These are phyloP conservation scores for Myxozyma lipomycoides DNA, from an alignment of 805 yeast species.

Conservation along the genomic window DNA sequence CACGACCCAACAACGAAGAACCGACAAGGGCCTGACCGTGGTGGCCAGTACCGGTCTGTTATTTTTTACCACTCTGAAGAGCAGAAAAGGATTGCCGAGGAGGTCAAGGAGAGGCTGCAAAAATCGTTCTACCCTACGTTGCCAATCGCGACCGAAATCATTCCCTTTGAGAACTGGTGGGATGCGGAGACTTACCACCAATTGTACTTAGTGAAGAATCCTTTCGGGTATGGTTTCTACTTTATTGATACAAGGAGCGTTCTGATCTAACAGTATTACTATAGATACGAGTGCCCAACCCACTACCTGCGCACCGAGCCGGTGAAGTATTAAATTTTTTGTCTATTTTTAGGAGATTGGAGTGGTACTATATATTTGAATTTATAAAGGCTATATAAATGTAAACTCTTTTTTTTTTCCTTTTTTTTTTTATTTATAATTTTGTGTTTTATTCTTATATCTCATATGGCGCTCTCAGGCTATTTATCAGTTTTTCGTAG, in stretches of 20 bases:
- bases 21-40: slow-evolving; percentile 81
- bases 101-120: slow-evolving; percentile 54
- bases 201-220: slow-evolving; percentile 70
- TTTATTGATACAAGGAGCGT: not conserved
- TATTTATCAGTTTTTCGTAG: slow-evolving; percentile 1
- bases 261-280: not conserved
- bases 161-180: slow-evolving; percentile 64
- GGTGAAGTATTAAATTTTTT: not conserved
- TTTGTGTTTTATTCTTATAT: not conserved
- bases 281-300: slow-evolving; percentile 72
- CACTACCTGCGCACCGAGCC: slow-evolving; percentile 66
- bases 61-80: slow-evolving; percentile 59
- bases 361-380: not conserved
- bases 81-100: slow-evolving; percentile 46
- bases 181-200: slow-evolving; percentile 98
- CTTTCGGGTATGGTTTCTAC: slow-evolving; percentile 52
- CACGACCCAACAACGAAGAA: slow-evolving; percentile 90
- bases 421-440: no score
- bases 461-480: no score
- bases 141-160: slow-evolving; percentile 64
- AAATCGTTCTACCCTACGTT: slow-evolving; percentile 68
- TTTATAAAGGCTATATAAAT: not conserved
- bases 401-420: not conserved
- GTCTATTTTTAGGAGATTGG: no score
- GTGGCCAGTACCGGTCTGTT: slow-evolving; percentile 87